These are phyloP conservation scores for Coemansia sp. DNA, from an alignment of 192 early-diverging fungal species.

Conservation along the genomic window DNA sequence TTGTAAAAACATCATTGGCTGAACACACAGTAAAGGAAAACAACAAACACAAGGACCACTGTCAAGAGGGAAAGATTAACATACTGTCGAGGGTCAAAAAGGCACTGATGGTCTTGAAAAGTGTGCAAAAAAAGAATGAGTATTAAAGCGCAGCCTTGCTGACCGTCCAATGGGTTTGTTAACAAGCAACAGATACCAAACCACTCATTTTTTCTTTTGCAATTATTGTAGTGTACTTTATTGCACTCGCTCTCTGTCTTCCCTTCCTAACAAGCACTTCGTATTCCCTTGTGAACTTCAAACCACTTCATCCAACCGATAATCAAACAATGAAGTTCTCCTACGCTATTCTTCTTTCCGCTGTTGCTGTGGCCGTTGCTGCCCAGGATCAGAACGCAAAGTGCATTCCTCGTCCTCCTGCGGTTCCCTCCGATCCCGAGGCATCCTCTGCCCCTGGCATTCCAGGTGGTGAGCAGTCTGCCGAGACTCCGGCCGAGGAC, in stretches of 20 bases:
- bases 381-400: constrained; percentile 16
- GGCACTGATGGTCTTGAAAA: background rate
- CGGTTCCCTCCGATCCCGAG: constrained; percentile 9
- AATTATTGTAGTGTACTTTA: background rate
- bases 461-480: background rate
- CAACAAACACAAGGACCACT: background rate
- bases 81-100: background rate
- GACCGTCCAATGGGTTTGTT: background rate
- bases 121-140: background rate
- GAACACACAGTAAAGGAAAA: background rate
- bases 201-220: background rate
- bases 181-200: background rate
- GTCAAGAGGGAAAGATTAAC: background rate
- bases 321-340: constrained; percentile 37
- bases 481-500: constrained; percentile 7
- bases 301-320: background rate
- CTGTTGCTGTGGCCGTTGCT: constrained; percentile 27
- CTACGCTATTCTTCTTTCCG: constrained; percentile 15
- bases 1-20: background rate
- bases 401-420: constrained; percentile 45
- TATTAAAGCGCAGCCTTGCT: background rate
- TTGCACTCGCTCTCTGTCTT: background rate
- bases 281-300: background rate
- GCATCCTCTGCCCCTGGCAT: constrained; percentile 12
- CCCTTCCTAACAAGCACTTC: background rate